Conservation (phyloP, 306 rosid genomes). For the Canavalia ensiformis region DNA sequence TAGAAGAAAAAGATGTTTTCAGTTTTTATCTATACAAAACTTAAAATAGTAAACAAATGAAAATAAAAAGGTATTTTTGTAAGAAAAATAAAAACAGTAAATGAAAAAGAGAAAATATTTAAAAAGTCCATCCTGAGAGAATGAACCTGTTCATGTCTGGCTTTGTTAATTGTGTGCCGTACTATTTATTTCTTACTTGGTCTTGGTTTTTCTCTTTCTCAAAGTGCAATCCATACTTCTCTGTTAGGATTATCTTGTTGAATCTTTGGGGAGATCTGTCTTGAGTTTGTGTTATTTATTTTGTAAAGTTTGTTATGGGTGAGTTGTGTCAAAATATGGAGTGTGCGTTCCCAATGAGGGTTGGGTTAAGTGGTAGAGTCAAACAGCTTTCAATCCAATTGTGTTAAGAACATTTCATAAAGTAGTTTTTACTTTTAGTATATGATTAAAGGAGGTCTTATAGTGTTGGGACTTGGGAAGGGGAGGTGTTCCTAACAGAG, state of each 20-base stretch:
- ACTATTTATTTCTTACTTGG: not conserved
- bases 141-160: not conserved
- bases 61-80: no score
- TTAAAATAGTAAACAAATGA: no score
- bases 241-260: not conserved
- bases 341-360: not conserved
- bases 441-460: not conserved
- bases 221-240: not conserved
- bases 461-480: not conserved
- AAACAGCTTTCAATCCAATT: not conserved
- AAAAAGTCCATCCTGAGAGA: not conserved
- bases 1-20: no score
- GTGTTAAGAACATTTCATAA: not conserved
- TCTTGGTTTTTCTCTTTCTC: not conserved
- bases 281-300: not conserved
- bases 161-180: not conserved
- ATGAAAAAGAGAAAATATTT: not conserved
- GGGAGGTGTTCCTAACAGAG: not conserved
- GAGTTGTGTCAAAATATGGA: not conserved
- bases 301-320: not conserved
- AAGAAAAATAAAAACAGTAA: no score
- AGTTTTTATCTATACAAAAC: no score
- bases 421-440: conserved; percentile 1
- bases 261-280: not conserved
- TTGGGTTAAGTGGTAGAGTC: not conserved